Base-by-base conservation (phyloP, 495 filamentous ascomycete species). In the Penicillium soppii region DNA sequence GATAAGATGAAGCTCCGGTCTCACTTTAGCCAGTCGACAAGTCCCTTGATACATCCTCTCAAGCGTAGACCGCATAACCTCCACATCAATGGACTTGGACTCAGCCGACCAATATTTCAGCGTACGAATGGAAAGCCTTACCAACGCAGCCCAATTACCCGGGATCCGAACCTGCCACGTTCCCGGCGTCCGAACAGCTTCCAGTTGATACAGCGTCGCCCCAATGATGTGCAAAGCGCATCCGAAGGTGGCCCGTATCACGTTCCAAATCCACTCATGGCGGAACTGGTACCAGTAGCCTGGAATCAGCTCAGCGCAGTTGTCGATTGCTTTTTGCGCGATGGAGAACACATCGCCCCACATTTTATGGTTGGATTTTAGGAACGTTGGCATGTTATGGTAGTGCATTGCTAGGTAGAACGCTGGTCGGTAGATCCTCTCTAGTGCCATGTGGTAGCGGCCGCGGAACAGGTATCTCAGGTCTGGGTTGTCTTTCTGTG, bases 1-100 rank as follows among this genome's bases (percentile, higher is more conserved):
- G 16, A 35, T 10, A 17, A 37, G 12, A 50, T 47, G 54, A 27
- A 55, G 9, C 30, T 57, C 48, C 0, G 47, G 19, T 16, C 56
- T 37, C 4, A 52, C 38, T 19, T 54, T 60, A 42, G 53, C 62
- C 41, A 65, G 40, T 27, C 51, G 50, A 53, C 56, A 65, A 20
- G 62, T 62, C 0, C 59, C 59, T 39, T 57, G 47, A 47, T 57
- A 65, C 62, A 65, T 62, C 33, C 62, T 56, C 45, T 65, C 56
- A 19, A 65, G 20, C 6, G 48, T 62, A 1, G 50, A 37, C 21
- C 47, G 30, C 62, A 65, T 65, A 30, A 62, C 39, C 22, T 62
- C 51, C n/a, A 65, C n/a, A 43, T 65, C 62, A 39, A 46, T 47
- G 5, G 59, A 57, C 32, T 65, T 47, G 5, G 59, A 57, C 32